Evolutionary conservation across 192 early-diverging fungal species (phyloP).

Genomic region (Podila epicladia): DNA sequence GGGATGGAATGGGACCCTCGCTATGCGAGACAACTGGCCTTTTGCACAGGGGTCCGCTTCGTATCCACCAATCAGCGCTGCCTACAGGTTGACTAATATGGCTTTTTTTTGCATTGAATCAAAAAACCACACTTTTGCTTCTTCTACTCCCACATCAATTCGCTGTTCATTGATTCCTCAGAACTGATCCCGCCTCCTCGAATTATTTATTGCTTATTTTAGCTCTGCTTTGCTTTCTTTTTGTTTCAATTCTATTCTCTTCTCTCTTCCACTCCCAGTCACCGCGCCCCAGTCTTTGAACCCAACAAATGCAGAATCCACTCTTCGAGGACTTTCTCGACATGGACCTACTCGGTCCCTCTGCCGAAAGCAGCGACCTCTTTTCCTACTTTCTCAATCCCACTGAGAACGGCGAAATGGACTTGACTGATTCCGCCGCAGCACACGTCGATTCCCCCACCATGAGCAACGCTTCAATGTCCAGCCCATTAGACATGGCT

Average conservation of each 20-base stretch:
- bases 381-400: background rate
- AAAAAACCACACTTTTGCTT: too few species aligned
- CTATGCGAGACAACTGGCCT: too few species aligned
- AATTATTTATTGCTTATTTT: background rate
- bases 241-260: background rate
- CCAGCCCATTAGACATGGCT: background rate
- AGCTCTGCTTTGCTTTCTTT: background rate
- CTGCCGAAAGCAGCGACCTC: background rate
- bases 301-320: background rate
- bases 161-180: background rate
- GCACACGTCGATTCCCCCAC: background rate
- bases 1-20: too few species aligned
- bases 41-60: too few species aligned
- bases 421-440: constrained; percentile 1
- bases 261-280: background rate
- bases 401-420: background rate
- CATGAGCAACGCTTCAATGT: constrained; percentile 1
- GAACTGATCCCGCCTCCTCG: background rate
- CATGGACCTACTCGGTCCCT: background rate
- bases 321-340: constrained; percentile 7
- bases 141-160: background rate
- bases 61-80: too few species aligned
- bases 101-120: too few species aligned
- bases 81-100: too few species aligned
- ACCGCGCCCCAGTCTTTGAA: background rate